Base-by-base conservation (phyloP, 2,329 filamentous ascomycete species). In the Monosporascus sp. region DNA sequence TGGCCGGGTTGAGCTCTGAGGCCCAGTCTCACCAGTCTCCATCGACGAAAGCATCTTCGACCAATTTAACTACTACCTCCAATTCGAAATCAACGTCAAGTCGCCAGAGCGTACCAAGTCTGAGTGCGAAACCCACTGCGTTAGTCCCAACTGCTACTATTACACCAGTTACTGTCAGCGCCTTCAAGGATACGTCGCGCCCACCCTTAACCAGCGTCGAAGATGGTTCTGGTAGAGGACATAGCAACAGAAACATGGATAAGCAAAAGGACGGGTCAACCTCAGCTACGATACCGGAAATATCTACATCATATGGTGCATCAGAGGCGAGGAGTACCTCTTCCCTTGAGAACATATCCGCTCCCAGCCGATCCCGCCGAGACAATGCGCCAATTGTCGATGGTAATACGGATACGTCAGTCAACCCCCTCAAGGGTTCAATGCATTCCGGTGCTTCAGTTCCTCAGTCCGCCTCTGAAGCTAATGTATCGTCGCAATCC, bases 91-190 rank as follows among this genome's bases (percentile, higher is more conserved):
- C 66, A 8, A 14, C 11, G 31, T 67, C 66, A 9, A 69, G 64
- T 37, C 65, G 65, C 28, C 67, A 68, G 51, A 68, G 59, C 43
- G 66, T 68, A 50, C 60, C 65, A 7, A 64, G 62, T n/a, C 61
- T 65, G 54, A 63, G 43, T 24, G 43, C 63, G 24, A 68, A 77
- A 69, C 56, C 76, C 43, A 35, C 31, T 35, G 11, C 31, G 11
- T 14, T 5, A 35, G 31, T 35, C 31, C 31, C 31, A 35, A 57
- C 64, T 5, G 61, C 81, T 31, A 71, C 71, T 22, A 64, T 78
- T 41, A 76, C 77, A 1, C 76, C 81, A 3, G 69, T 79, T 14
- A 77, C 78, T 49, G 74, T 79, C 8, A 77, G 68, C 56, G 75
- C 72, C 17, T 74, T 76, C 56, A 74, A 74, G 55, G 79, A 84